Conservation (phyloP, 139 green algal species). For the Mesotaenium endlicherianum region DNA sequence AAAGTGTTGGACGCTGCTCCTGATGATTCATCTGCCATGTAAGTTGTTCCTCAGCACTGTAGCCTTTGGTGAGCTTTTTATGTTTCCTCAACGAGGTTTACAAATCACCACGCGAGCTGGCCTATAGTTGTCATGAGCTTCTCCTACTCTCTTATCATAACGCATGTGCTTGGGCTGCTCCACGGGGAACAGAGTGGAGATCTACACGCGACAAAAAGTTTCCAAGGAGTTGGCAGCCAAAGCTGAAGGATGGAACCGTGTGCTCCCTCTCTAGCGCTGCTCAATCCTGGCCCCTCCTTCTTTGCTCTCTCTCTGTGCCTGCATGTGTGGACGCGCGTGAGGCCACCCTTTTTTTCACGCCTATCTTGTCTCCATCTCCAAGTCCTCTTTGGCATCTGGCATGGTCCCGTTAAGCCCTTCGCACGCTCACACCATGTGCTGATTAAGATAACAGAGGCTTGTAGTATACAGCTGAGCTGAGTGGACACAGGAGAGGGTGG, state of each 20-base stretch:
- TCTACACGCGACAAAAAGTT: conserved; percentile 9
- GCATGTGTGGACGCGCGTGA: background rate
- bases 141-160: background rate
- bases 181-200: conserved; percentile 34
- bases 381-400: background rate
- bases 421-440: background rate
- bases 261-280: background rate
- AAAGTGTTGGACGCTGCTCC: conserved; percentile 35
- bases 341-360: background rate
- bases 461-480: no score
- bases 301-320: background rate
- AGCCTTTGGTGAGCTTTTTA: background rate
- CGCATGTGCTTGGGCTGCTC: background rate
- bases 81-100: conserved; percentile 3
- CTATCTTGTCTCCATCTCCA: background rate
- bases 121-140: background rate
- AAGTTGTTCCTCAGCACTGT: background rate
- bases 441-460: no score
- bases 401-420: background rate
- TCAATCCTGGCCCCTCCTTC: background rate
- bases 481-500: no score
- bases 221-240: conserved; percentile 14
- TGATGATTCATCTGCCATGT: conserved; percentile 12
- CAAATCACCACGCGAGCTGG: background rate
- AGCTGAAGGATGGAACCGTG: conserved; percentile 44